Conservation (phyloP, 176 grass and related monocot genomes). For the Avena atlantica region DNA sequence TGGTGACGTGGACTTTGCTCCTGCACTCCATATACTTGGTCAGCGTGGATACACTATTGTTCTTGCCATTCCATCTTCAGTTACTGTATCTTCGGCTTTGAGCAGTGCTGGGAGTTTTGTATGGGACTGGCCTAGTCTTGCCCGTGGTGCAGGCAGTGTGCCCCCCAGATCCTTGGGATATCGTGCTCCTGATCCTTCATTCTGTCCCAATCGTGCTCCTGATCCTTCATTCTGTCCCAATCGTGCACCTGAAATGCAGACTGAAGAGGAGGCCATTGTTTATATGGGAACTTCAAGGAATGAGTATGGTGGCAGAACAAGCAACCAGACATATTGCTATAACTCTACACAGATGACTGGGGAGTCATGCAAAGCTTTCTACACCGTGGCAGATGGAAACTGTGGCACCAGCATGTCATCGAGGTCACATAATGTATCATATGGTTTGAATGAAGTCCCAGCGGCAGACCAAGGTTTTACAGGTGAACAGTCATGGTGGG, state of each 20-base stretch:
- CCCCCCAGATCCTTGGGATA: constrained; percentile 47
- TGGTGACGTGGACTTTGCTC: constrained; percentile 87
- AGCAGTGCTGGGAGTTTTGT: constrained; percentile 77
- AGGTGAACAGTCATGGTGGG: constrained; percentile 69
- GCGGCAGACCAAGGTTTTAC: constrained; percentile 37
- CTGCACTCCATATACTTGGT: constrained; percentile 85
- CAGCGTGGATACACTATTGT: constrained; percentile 77
- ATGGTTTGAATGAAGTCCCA: constrained; percentile 44
- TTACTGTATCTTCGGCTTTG: constrained; percentile 71
- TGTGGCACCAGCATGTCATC: constrained; percentile 41
- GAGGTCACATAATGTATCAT: constrained; percentile 57
- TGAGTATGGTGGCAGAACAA: constrained; percentile 50
- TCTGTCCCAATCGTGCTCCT: constrained; percentile 36
- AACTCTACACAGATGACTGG: constrained; percentile 50
- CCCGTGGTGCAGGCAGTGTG: constrained; percentile 71
- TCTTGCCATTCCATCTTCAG: constrained; percentile 74
- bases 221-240: constrained; percentile 51
- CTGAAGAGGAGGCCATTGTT: constrained; percentile 75
- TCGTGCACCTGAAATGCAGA: constrained; percentile 37
- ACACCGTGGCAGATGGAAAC: constrained; percentile 44
- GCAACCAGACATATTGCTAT: constrained; percentile 57
- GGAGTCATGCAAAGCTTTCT: constrained; percentile 55
- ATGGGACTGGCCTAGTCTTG: constrained; percentile 86
- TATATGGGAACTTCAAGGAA: constrained; percentile 63
- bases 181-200: constrained; percentile 44